These are phyloP conservation scores for Pouteria campechiana DNA, from an alignment of 179 eudicot genomes.

Conservation along the genomic window DNA sequence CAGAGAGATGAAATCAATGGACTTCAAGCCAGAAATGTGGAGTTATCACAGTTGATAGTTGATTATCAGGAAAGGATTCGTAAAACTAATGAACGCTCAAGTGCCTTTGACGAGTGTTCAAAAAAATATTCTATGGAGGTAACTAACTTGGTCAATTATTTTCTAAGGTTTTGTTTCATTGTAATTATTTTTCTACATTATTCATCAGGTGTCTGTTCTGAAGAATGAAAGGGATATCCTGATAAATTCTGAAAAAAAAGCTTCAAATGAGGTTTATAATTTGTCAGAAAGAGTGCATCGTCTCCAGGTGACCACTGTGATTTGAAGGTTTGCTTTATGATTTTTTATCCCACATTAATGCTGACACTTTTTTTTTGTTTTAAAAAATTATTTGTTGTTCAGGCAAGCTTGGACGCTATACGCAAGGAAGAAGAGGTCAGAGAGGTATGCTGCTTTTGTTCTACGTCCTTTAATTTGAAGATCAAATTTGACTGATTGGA, in stretches of 20 bases:
- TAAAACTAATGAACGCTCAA: constrained; percentile 63
- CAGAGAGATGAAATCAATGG: constrained; percentile 70
- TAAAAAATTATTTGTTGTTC: too few species aligned
- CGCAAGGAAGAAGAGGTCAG: constrained; percentile 72
- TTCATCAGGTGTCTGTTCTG: constrained; percentile 46
- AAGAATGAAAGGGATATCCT: constrained; percentile 78
- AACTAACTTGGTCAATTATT: not conserved
- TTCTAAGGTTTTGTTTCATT: not conserved
- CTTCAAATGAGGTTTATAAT: constrained; percentile 76
- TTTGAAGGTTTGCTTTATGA: not conserved
- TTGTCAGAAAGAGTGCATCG: constrained; percentile 74
- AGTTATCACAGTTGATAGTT: constrained; percentile 77
- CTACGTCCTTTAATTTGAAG: not conserved
- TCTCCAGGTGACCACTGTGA: constrained; percentile 47
- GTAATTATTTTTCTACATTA: not conserved
- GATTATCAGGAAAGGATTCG: constrained; percentile 76
- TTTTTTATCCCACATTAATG: constrained; percentile 1
- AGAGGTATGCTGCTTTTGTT: constrained; percentile 28
- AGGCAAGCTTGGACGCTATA: constrained; percentile 81
- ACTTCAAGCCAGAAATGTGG: constrained; percentile 65
- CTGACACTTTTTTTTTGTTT: too few species aligned
- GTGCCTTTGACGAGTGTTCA: constrained; percentile 62
- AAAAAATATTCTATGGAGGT: constrained; percentile 81
- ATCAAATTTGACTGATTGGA: not conserved
- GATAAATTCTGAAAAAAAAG: constrained; percentile 73